Percentiles rank a stretch among this genome's conserved stretches.
Evolutionary conservation across 2,329 filamentous ascomycete genomes (phyloP).

Genomic region (Pseudogymnoascus sp.): DNA sequence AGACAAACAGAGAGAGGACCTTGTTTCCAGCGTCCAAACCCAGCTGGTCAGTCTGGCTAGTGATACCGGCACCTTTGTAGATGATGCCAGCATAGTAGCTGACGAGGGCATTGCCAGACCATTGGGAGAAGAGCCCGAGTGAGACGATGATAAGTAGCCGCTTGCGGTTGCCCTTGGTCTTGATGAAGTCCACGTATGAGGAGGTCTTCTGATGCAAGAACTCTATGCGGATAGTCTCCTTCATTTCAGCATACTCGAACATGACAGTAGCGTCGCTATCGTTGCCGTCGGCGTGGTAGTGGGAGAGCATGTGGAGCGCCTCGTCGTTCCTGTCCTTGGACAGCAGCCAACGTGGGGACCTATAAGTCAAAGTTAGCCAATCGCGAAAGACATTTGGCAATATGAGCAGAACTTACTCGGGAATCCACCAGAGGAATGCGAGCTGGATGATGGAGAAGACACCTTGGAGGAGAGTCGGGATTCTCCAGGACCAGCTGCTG

Average conservation of each 20-base stretch:
- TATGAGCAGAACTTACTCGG: slow-evolving; percentile 24
- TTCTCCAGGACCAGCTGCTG: slow-evolving; percentile 31
- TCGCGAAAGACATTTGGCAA: slow-evolving; percentile 50
- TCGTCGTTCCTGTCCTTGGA: slow-evolving; percentile 45
- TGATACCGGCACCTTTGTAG: slow-evolving; percentile 54
- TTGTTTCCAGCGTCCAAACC: not conserved
- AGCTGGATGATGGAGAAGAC: slow-evolving; percentile 39
- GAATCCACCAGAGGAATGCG: slow-evolving; percentile 10
- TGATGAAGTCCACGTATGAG: slow-evolving; percentile 42
- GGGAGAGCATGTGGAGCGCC: slow-evolving; percentile 43
- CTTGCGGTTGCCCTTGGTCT: slow-evolving; percentile 55
- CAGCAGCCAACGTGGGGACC: slow-evolving; percentile 55
- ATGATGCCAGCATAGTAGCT: slow-evolving; percentile 58
- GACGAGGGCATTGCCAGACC: slow-evolving; percentile 59
- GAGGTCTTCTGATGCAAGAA: slow-evolving; percentile 36
- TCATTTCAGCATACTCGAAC: slow-evolving; percentile 33
- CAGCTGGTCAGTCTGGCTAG: slow-evolving; percentile 18
- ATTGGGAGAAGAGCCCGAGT: slow-evolving; percentile 59
- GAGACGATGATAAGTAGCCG: slow-evolving; percentile 53
- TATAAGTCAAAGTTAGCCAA: slow-evolving; percentile 34
- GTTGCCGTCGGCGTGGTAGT: slow-evolving; percentile 49
- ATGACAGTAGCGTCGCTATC: slow-evolving; percentile 39
- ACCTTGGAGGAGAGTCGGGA: slow-evolving; percentile 36
- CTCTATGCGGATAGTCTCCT: slow-evolving; percentile 22
- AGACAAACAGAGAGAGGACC: slow-evolving; percentile 29